Conservation (phyloP, 495 filamentous ascomycete species). For the Talaromyces liani region DNA sequence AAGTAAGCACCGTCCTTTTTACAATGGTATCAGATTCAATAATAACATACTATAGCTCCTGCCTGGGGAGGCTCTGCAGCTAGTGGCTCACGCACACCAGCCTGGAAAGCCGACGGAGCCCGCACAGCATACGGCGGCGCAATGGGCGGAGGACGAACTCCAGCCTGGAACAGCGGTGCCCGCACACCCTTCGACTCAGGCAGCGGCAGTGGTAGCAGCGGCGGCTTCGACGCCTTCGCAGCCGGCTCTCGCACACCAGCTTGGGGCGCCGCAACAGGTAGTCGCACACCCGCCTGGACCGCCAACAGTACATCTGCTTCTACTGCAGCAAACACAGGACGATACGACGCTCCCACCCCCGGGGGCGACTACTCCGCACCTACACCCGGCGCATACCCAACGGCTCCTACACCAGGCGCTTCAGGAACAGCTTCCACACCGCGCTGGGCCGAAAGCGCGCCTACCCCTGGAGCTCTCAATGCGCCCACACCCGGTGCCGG, state of each 20-base stretch:
- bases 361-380: constrained; percentile 53
- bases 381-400: constrained; percentile 38
- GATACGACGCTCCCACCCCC: constrained; percentile 73
- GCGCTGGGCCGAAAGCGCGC: constrained; percentile 56
- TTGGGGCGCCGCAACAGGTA: constrained; percentile 50
- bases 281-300: constrained; percentile 46
- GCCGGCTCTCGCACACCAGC: constrained; percentile 68
- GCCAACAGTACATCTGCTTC: constrained; percentile 6
- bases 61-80: constrained; percentile 51
- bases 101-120: constrained; percentile 65
- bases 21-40: not conserved
- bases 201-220: constrained; percentile 24
- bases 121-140: constrained; percentile 62
- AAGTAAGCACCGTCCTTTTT: constrained; percentile 39
- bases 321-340: constrained; percentile 18
- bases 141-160: constrained; percentile 34
- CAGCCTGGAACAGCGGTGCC: constrained; percentile 53
- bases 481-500: constrained; percentile 46
- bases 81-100: constrained; percentile 58
- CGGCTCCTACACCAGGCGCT: constrained; percentile 65
- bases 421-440: constrained; percentile 80
- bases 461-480: constrained; percentile 56
- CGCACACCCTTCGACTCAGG: constrained; percentile 64
- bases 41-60: constrained; percentile 36
- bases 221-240: constrained; percentile 63